phyloP scores from a whole-genome alignment of 164 flowering plant genomes.

The Vitis labrusca region DNA sequence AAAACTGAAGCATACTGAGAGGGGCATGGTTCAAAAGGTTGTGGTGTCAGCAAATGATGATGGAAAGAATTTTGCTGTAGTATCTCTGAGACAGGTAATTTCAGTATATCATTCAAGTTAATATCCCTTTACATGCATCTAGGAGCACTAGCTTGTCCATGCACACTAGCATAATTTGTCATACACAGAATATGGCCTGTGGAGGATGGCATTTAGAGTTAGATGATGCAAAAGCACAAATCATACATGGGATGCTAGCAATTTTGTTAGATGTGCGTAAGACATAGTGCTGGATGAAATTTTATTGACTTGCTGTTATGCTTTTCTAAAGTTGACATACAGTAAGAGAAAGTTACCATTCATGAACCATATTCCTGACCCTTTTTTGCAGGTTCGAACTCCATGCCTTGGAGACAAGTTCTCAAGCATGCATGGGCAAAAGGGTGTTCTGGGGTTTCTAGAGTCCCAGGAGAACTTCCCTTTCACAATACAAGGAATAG shows the following conservation, averaged over 20 bases:
- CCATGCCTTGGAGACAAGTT: slow-evolving; percentile 96
- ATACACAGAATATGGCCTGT: too few species aligned
- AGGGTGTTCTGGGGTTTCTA: slow-evolving; percentile 83
- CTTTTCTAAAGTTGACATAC: background rate
- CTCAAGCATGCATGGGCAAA: slow-evolving; percentile 98
- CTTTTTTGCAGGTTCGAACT: slow-evolving; percentile 64
- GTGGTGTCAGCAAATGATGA: slow-evolving; percentile 93
- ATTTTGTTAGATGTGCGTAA: background rate
- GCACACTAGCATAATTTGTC: too few species aligned
- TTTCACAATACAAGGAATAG: slow-evolving; percentile 87
- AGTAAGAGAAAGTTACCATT: background rate
- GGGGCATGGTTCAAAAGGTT: slow-evolving; percentile 89
- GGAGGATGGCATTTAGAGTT: too few species aligned
- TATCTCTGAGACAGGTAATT: slow-evolving; percentile 87
- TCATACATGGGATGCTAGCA: too few species aligned
- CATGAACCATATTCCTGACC: background rate
- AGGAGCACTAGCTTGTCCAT: too few species aligned
- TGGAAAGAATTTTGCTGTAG: slow-evolving; percentile 85
- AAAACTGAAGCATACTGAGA: slow-evolving; percentile 89
- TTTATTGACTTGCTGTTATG: background rate
- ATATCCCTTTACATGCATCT: background rate
- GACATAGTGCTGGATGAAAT: background rate
- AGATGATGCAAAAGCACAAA: too few species aligned
- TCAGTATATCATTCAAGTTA: background rate
- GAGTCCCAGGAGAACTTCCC: slow-evolving; percentile 94